A percentile compares a stretch with the other conserved stretches of the same genome.
phyloP scores from a whole-genome alignment of 2,329 filamentous ascomycete genomes.

The Fusarium mangiferae region DNA sequence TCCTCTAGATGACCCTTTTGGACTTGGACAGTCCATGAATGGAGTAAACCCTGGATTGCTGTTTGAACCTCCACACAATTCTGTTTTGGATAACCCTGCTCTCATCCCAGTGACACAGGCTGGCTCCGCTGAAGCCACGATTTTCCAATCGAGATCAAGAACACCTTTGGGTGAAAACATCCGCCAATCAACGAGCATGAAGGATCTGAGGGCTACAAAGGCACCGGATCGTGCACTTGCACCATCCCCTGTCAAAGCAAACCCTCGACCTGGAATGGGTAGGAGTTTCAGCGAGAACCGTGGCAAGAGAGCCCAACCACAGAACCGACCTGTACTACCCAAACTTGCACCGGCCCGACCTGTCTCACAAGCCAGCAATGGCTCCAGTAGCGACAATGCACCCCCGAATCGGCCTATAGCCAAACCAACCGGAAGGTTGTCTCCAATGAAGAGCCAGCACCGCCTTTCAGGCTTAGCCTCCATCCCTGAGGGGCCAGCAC shows the following conservation, averaged over 20 bases:
- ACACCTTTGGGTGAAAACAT: conserved; percentile 50
- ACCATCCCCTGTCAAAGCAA: conserved; percentile 64
- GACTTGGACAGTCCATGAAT: conserved; percentile 56
- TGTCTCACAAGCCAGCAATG: conserved; percentile 46
- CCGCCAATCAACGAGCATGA: conserved; percentile 58
- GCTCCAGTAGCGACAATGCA: conserved; percentile 43
- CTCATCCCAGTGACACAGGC: conserved; percentile 47
- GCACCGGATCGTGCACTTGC: conserved; percentile 54
- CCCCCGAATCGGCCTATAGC: conserved; percentile 48
- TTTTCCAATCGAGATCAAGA: conserved; percentile 41
- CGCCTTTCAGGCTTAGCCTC: conserved; percentile 64
- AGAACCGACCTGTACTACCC: conserved; percentile 55
- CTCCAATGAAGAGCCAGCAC: conserved; percentile 63
- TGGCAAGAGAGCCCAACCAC: conserved; percentile 53
- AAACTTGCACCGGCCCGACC: conserved; percentile 59
- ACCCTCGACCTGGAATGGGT: conserved; percentile 60
- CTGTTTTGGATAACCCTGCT: conserved; percentile 54
- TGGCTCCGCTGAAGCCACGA: conserved; percentile 43
- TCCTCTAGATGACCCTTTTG: conserved; percentile 63
- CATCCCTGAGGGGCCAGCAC: conserved; percentile 63
- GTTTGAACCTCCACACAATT: conserved; percentile 63
- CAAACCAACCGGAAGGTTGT: conserved; percentile 59
- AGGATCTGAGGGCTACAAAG: conserved; percentile 55
- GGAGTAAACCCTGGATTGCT: conserved; percentile 70
- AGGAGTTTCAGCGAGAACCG: conserved; percentile 66